Evolutionary conservation across 2,329 filamentous ascomycete genomes (phyloP).

Genomic region (Xylaria sp.): DNA sequence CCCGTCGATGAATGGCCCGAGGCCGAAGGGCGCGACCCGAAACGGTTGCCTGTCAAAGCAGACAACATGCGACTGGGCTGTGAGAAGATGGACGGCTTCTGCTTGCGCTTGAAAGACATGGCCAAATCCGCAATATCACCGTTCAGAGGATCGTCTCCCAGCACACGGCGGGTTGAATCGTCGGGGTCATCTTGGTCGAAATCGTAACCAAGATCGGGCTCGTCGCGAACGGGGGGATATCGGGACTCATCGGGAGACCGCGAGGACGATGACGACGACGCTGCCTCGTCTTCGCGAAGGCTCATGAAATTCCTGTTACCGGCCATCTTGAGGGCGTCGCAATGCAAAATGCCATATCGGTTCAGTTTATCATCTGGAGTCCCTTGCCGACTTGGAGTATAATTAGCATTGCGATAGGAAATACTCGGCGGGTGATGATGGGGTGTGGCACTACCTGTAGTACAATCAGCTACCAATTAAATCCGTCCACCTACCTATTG

Average conservation of each 20-base stretch:
- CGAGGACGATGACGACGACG: constrained; percentile 38
- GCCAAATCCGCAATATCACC: constrained; percentile 53
- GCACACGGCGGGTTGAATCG: constrained; percentile 44
- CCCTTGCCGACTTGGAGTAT: background rate
- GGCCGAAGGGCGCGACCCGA: constrained; percentile 32
- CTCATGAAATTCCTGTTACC: constrained; percentile 40
- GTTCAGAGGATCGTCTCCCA: constrained; percentile 63
- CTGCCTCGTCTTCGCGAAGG: constrained; percentile 35
- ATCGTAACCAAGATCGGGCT: constrained; percentile 37
- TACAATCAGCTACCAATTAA: too few relatives aligned
- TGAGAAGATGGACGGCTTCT: constrained; percentile 57
- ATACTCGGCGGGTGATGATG: too few relatives aligned
- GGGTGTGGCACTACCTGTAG: too few relatives aligned
- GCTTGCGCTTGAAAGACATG: constrained; percentile 75
- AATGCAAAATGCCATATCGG: constrained; percentile 40
- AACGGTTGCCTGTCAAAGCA: constrained; percentile 50
- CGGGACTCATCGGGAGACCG: constrained; percentile 32
- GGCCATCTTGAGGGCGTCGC: constrained; percentile 37
- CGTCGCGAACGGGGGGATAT: constrained; percentile 42
- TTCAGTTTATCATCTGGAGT: constrained; percentile 12
- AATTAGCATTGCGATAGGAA: background rate
- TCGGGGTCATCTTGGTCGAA: constrained; percentile 37
- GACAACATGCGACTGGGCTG: constrained; percentile 55
- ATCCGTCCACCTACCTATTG: too few relatives aligned
- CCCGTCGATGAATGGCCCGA: constrained; percentile 26